Base-by-base conservation (phyloP, 192 early-diverging fungal genomes). In the Phycomyces nitens region DNA sequence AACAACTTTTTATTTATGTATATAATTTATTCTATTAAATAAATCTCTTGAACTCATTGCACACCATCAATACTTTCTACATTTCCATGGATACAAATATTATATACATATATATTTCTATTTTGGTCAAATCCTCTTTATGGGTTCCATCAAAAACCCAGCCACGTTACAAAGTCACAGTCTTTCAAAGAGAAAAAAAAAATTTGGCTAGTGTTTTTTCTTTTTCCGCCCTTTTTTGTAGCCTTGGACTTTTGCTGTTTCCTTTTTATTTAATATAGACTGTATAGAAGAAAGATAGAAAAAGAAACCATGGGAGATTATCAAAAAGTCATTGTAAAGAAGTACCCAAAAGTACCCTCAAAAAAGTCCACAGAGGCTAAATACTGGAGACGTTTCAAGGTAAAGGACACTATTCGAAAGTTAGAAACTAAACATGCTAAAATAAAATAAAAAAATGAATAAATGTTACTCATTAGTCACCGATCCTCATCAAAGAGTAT, bases 401-500 rank as follows among this genome's bases (percentile, higher is more conserved):
- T 84, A 75, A 72, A 29, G 40, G 14, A n/a, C 11, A 49, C 18
- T 21, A 21, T 43, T 11, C 3, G 5, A 34, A 22, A 38, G 29
- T 5, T 60, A 22, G 38, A 15, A n/a, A n/a, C n/a, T n/a, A n/a
- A n/a, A n/a, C n/a, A 49, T 22, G 29, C 29, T 56, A 39, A 43
- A 55, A 58, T 7, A 15, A 53, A 49, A n/a, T 68, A 44, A 41
- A 49, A 47, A 40, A 65, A 24, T 40, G 24, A n/a, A 70, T 7
- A n/a, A n/a, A 47, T 11, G 3, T 47, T 18, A 47, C 44, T 11
- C 44, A 26, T 18, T 59, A 94, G 91, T 85, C 87, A n/a, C 93
- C 92, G 9, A 85, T 92, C 56, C 71, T 92, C 2, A 80, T 96
- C 72, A 93, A 94, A 75, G 94, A 96, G 75, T 89, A 86, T 69